Evolutionary conservation across 805 yeast genomes (phyloP).

Genomic region (Kluyveromyces lactis): DNA sequence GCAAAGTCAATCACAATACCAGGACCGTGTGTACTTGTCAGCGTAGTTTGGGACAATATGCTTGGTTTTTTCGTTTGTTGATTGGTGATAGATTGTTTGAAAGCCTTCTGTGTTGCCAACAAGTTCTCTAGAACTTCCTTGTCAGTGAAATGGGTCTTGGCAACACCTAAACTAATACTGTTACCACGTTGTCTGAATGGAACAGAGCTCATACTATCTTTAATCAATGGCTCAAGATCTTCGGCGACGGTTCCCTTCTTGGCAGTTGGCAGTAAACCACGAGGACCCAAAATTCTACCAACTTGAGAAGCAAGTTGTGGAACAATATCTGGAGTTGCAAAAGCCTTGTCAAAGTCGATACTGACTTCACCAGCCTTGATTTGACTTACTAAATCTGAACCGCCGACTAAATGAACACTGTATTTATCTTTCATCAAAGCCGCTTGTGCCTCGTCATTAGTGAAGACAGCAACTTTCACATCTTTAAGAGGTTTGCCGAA

Average conservation of each 20-base stretch:
- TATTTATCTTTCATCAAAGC: constrained; percentile 42
- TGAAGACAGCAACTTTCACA: constrained; percentile 60
- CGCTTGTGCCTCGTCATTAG: constrained; percentile 45
- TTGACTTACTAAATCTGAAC: constrained; percentile 54
- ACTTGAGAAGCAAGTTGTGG: constrained; percentile 49
- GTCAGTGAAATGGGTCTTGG: constrained; percentile 70
- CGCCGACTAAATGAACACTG: constrained; percentile 67
- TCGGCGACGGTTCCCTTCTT: constrained; percentile 80
- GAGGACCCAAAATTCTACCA: constrained; percentile 82
- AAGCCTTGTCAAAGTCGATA: constrained; percentile 61
- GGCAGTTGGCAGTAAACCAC: constrained; percentile 78
- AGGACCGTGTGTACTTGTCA: constrained; percentile 73
- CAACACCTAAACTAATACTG: constrained; percentile 60
- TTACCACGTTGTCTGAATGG: constrained; percentile 70
- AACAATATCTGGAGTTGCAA: constrained; percentile 78
- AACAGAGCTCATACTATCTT: constrained; percentile 52
- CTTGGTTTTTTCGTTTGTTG: constrained; percentile 62
- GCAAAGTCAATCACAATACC: constrained; percentile 56
- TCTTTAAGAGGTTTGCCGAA: constrained; percentile 68
- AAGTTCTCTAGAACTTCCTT: constrained; percentile 66
- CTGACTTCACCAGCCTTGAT: constrained; percentile 44
- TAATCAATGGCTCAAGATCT: constrained; percentile 48
- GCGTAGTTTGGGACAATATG: constrained; percentile 56
- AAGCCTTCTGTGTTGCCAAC: constrained; percentile 54
- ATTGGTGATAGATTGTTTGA: constrained; percentile 43